These are phyloP conservation scores for Streptanthus diversifolius DNA, from an alignment of 345 rosid genomes.

Conservation along the genomic window DNA sequence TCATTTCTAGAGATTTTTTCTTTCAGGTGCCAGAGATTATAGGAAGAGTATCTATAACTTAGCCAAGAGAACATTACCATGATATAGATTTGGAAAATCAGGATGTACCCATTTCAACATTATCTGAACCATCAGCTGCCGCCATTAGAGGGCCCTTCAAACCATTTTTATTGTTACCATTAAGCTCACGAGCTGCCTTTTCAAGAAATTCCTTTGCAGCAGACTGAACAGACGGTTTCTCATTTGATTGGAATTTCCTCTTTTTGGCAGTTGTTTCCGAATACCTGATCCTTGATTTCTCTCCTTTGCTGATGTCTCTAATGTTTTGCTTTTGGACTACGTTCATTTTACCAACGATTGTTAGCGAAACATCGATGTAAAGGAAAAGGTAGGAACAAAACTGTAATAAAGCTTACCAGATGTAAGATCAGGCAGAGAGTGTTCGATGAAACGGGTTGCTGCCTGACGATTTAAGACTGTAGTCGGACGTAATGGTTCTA, in stretches of 20 bases:
- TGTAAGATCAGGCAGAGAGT: conserved; percentile 85
- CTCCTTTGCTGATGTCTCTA: conserved; percentile 67
- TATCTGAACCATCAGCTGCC: conserved; percentile 47
- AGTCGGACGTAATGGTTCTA: conserved; percentile 74
- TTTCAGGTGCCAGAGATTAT: neutral
- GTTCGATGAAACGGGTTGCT: conserved; percentile 82
- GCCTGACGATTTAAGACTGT: conserved; percentile 75
- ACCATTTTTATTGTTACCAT: conserved; percentile 52
- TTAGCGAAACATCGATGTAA: conserved; percentile 1
- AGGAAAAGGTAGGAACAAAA: neutral
- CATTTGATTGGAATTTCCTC: conserved; percentile 73
- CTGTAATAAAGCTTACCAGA: conserved; percentile 47
- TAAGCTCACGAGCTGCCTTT: conserved; percentile 83
- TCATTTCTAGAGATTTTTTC: neutral
- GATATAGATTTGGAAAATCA: conserved; percentile 21
- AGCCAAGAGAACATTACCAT: conserved; percentile 23
- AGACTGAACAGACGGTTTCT: conserved; percentile 53
- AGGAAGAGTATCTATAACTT: conserved; percentile 8
- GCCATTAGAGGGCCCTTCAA: conserved; percentile 64
- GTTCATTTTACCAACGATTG: neutral
- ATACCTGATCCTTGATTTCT: conserved; percentile 47
- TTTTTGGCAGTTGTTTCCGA: conserved; percentile 46
- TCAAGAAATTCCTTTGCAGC: conserved; percentile 87
- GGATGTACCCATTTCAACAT: conserved; percentile 23
- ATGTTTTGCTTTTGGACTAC: conserved; percentile 71